Base-by-base conservation (phyloP, 345 rosid species). In the Erodium maritimum region DNA sequence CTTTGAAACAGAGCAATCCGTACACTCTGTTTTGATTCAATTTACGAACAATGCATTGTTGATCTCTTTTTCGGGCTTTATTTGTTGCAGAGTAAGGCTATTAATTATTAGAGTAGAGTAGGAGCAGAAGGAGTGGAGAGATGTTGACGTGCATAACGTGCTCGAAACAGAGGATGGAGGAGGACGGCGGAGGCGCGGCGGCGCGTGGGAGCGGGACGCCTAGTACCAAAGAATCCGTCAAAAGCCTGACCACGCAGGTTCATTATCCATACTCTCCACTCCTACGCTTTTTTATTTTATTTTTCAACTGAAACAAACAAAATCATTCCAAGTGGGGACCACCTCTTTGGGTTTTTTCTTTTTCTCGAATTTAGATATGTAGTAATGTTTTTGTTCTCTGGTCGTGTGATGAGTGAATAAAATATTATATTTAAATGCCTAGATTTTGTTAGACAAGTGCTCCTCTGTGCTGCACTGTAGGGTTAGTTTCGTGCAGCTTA, bases 71-170 rank as follows among this genome's bases (percentile, higher is more conserved):
- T n/a, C n/a, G n/a, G n/a, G n/a, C n/a, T n/a, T n/a, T n/a, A n/a
- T n/a, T n/a, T n/a, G n/a, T n/a, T n/a, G n/a, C n/a, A n/a, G n/a
- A n/a, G n/a, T n/a, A n/a, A n/a, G n/a, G n/a, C n/a, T n/a, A n/a
- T n/a, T n/a, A n/a, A n/a, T n/a, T n/a, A n/a, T n/a, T n/a, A n/a
- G n/a, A n/a, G n/a, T n/a, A n/a, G n/a, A n/a, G n/a, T n/a, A n/a
- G n/a, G n/a, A n/a, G n/a, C n/a, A 19, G 11, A 23, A 17, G 19
- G 56, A 50, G 48, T 42, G 33, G 67, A 76, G 56, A 93, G 58
- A 93, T 93, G 99, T 89, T 93, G 69, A 83, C 97, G 63, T 93
- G 99, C 74, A 93, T 93, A 75, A 87, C 99, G 52, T 93, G 99
- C 80, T 80, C 95, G 59, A 93, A 93, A 68, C 82, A 82, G 61